Base-by-base conservation (phyloP, 495 filamentous ascomycete genomes). In the Staphylotrichum tortipilum region DNA sequence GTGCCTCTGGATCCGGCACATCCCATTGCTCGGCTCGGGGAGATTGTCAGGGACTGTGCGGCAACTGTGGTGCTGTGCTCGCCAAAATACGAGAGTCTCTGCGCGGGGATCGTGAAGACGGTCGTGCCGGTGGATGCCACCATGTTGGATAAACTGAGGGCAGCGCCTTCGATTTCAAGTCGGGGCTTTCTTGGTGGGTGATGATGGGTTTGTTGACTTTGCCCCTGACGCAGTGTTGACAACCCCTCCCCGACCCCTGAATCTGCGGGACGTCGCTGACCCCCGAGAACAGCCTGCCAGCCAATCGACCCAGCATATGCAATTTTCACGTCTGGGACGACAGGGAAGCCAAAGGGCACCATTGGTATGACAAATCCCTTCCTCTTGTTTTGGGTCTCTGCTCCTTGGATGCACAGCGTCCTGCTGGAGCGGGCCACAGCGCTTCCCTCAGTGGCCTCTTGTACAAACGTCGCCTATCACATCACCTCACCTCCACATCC, bases 321-420 rank as follows among this genome's bases (percentile, higher is more conserved):
- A 12, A 66, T 81, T 4, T 83, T 79, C 50, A 84, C 81, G 0
- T 74, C 76, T 55, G 82, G 82, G 0, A 77, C 71, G 11, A 84
- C 80, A 0, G 81, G 82, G 1, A 73, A 71, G 12, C 77, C 82
- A 0, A 65, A 68, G 50, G 50, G 75, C 8, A 63, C 76, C 19
- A 51, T 77, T 29, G 51, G 44, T 59, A 67, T 3, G 40, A 37
- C 18, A 0, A 1, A 18, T 14, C 18, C 12, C 17, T 7, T 9
- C 12, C 7, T 26, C 21, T 26, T 34, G 18, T 12, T 30, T 26
- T 35, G 24, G 24, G 28, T 22, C 14, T 7, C 17, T 43, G 11
- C 24, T 12, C 44, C 18, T 33, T 34, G 15, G n/a, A n/a, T n/a
- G n/a, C n/a, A n/a, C n/a, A n/a, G n/a, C n/a, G n/a, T n/a, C n/a